A percentile compares a stretch with the other conserved stretches of the same genome.
These are phyloP conservation scores for Rhazya stricta DNA, from an alignment of 257 asterid species.

Conservation along the genomic window DNA sequence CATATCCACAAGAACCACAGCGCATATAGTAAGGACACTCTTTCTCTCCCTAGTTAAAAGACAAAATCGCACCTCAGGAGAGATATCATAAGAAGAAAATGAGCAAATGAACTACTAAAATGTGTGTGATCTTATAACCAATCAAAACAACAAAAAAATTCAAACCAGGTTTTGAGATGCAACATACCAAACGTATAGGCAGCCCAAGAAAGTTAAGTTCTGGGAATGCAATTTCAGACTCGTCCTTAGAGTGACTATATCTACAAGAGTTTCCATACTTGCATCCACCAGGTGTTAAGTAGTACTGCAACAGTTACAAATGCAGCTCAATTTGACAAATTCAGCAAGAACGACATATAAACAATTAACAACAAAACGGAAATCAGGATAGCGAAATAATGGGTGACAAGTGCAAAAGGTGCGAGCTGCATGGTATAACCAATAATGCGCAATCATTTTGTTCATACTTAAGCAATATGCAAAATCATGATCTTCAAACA, in stretches of 20 bases:
- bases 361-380: background rate
- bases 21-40: conserved; percentile 43
- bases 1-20: conserved; percentile 36
- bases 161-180: conserved; percentile 10
- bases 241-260: conserved; percentile 47
- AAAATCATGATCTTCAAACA: background rate
- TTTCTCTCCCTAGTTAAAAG: conserved; percentile 34
- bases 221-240: conserved; percentile 25
- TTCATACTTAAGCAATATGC: background rate
- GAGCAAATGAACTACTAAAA: background rate
- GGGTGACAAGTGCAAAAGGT: background rate
- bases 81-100: background rate
- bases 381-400: background rate
- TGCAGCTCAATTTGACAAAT: background rate
- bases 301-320: conserved; percentile 51
- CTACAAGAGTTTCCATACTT: conserved; percentile 61
- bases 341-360: background rate
- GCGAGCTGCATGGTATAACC: background rate
- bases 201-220: conserved; percentile 67
- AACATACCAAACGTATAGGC: conserved; percentile 61
- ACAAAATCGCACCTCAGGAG: background rate
- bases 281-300: conserved; percentile 69
- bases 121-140: background rate
- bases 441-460: background rate
- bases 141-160: background rate